Percentiles rank a stretch among this genome's conserved stretches.
These are phyloP conservation scores for Piloderma croceum DNA, from an alignment of 768 basidiomycete genomes.

Conservation along the genomic window DNA sequence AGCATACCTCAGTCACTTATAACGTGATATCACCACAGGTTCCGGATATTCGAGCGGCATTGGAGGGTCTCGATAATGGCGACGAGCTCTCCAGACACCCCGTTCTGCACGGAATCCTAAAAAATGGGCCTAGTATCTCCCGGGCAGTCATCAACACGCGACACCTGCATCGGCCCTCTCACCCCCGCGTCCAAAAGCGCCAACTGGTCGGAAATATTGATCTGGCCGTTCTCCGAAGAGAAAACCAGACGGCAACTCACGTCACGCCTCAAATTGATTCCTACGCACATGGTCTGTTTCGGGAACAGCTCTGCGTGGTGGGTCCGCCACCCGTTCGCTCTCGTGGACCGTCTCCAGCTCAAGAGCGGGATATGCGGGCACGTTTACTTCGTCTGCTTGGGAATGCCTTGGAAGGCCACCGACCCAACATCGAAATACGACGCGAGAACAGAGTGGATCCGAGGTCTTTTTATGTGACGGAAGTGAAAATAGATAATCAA, in stretches of 20 bases:
- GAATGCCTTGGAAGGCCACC: too few relatives aligned
- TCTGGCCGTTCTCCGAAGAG: slow-evolving; percentile 46
- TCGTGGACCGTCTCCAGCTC: neutral
- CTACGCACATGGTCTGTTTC: slow-evolving; percentile 47
- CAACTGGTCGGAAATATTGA: slow-evolving; percentile 58
- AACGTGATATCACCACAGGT: slow-evolving; percentile 2
- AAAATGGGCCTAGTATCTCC: too few relatives aligned
- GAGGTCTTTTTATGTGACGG: slow-evolving; percentile 14
- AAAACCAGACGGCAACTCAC: slow-evolving; percentile 50
- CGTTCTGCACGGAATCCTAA: too few relatives aligned
- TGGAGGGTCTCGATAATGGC: too few relatives aligned
- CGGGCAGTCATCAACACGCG: too few relatives aligned
- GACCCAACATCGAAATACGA: slow-evolving; percentile 22
- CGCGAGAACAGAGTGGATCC: slow-evolving; percentile 21
- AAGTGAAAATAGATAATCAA: slow-evolving; percentile 1
- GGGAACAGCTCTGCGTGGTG: slow-evolving; percentile 49
- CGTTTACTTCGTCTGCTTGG: too few relatives aligned
- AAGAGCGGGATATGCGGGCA: too few relatives aligned
- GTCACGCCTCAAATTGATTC: slow-evolving; percentile 57
- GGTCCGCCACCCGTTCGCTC: slow-evolving; percentile 34
- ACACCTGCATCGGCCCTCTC: too few relatives aligned
- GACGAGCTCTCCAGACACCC: too few relatives aligned
- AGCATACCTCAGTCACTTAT: slow-evolving; percentile 21
- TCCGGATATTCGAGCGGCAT: slow-evolving; percentile 13
- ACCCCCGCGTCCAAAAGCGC: too few relatives aligned